Evolutionary conservation across 169 alveolate species (phyloP).

Genomic region (Plasmodium cynomolgi): DNA sequence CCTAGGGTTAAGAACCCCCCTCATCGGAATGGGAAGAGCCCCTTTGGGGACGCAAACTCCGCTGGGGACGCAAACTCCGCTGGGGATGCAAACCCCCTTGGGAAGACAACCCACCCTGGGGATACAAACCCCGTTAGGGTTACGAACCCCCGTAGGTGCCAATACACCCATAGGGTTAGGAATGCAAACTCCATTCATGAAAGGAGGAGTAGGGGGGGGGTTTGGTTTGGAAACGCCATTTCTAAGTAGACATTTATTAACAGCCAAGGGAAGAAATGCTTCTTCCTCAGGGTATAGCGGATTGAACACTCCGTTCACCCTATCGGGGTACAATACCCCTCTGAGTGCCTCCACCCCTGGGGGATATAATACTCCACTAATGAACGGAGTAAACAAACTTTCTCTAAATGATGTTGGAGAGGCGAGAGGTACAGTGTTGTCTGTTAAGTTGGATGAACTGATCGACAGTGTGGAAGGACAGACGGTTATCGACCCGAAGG

Average conservation of each 20-base stretch:
- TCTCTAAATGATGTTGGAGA: slow-evolving; percentile 92
- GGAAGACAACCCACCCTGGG: slow-evolving; percentile 86
- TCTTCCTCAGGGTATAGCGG: slow-evolving; percentile 5
- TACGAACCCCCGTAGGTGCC: slow-evolving; percentile 85
- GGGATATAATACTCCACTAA: slow-evolving; percentile 81
- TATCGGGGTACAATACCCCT: slow-evolving; percentile 72
- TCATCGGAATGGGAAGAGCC: slow-evolving; percentile 86
- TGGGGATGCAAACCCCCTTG: slow-evolving; percentile 85
- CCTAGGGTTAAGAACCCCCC: slow-evolving; percentile 82
- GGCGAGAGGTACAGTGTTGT: slow-evolving; percentile 94
- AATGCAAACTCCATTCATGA: slow-evolving; percentile 83
- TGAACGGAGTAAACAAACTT: slow-evolving; percentile 11
- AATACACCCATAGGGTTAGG: slow-evolving; percentile 88
- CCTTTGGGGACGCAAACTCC: slow-evolving; percentile 89
- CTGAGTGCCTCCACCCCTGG: slow-evolving; percentile 80
- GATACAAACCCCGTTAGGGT: slow-evolving; percentile 88
- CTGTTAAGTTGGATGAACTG: slow-evolving; percentile 93
- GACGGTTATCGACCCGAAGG: slow-evolving; percentile 96
- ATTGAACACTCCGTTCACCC: slow-evolving; percentile 20
- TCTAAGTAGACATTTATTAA: neutral
- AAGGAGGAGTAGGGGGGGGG: neutral
- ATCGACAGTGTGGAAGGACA: slow-evolving; percentile 95
- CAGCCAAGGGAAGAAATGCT: neutral
- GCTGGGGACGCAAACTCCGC: slow-evolving; percentile 77
- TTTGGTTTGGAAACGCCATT: slow-evolving; percentile 56